These are phyloP conservation scores for Phytophthora meadii DNA, from an alignment of 352 stramenopile genomes.

Conservation along the genomic window DNA sequence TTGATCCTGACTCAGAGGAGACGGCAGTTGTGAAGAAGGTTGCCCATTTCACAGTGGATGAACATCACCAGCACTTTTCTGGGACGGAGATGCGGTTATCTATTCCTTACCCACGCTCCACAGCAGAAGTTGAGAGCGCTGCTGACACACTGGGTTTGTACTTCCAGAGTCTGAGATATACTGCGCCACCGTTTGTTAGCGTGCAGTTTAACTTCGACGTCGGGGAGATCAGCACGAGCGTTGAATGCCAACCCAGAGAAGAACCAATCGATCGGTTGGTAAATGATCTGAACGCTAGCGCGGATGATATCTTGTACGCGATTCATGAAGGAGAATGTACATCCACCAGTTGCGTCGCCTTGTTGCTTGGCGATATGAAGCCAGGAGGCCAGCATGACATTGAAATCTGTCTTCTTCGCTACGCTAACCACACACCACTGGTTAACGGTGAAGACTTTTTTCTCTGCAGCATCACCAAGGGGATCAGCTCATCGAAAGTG, in stretches of 20 bases:
- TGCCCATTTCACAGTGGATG: constrained; percentile 62
- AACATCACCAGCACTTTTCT: constrained; percentile 72
- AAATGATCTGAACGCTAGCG: constrained; percentile 42
- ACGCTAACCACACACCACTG: constrained; percentile 77
- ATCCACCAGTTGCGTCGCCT: constrained; percentile 57
- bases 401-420: constrained; percentile 72
- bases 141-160: constrained; percentile 65
- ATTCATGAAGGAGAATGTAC: constrained; percentile 35
- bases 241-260: constrained; percentile 46
- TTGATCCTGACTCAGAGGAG: constrained; percentile 67
- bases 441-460: constrained; percentile 67
- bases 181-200: constrained; percentile 50
- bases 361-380: constrained; percentile 40
- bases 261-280: constrained; percentile 72
- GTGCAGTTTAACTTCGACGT: constrained; percentile 73
- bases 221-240: constrained; percentile 33
- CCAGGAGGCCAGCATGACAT: constrained; percentile 33
- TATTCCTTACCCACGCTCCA: constrained; percentile 50
- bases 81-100: constrained; percentile 81
- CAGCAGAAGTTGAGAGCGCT: constrained; percentile 49
- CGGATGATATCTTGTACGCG: constrained; percentile 57
- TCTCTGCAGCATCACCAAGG: constrained; percentile 60
- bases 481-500: constrained; percentile 38
- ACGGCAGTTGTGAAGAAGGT: constrained; percentile 67
- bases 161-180: constrained; percentile 77